Evolutionary conservation across 495 filamentous ascomycete genomes (phyloP).

Genomic region (Lasiosphaeriaceae sp.): DNA sequence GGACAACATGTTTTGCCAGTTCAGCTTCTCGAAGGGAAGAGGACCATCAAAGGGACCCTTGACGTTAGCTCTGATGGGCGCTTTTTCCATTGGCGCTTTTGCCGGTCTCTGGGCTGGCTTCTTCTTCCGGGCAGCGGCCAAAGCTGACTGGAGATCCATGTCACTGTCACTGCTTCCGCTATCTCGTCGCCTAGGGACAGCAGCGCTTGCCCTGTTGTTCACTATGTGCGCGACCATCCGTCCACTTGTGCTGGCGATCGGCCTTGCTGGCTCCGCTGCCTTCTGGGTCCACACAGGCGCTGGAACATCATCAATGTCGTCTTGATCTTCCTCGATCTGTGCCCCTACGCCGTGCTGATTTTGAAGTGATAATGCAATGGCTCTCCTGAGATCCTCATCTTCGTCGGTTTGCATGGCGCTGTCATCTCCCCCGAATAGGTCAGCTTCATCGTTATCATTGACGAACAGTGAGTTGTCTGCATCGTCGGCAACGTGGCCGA

Average conservation of each 20-base stretch:
- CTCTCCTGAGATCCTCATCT: constrained; percentile 72
- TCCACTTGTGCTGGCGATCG: constrained; percentile 49
- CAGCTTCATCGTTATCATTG: constrained; percentile 28
- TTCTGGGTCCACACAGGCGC: constrained; percentile 53
- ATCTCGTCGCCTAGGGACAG: constrained; percentile 43
- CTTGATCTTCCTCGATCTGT: constrained; percentile 37
- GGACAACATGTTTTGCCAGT: constrained; percentile 59
- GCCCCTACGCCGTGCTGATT: constrained; percentile 36
- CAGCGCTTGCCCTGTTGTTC: constrained; percentile 56
- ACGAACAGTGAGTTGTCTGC: constrained; percentile 66
- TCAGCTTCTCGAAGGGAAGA: constrained; percentile 83
- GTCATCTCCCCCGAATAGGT: constrained; percentile 30
- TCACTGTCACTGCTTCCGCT: constrained; percentile 56
- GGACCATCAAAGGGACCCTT: constrained; percentile 68
- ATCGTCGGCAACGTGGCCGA: constrained; percentile 5
- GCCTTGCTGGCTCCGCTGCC: constrained; percentile 49
- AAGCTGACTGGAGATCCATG: constrained; percentile 57
- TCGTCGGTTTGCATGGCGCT: constrained; percentile 50
- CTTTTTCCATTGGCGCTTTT: constrained; percentile 17
- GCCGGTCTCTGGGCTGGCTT: constrained; percentile 25
- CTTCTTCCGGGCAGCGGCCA: constrained; percentile 48
- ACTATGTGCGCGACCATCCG: constrained; percentile 59
- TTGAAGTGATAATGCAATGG: constrained; percentile 77
- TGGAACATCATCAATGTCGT: constrained; percentile 45
- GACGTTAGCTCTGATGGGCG: constrained; percentile 31